These are phyloP conservation scores for Myxozyma mucilagina DNA, from an alignment of 805 yeast genomes.

Conservation along the genomic window DNA sequence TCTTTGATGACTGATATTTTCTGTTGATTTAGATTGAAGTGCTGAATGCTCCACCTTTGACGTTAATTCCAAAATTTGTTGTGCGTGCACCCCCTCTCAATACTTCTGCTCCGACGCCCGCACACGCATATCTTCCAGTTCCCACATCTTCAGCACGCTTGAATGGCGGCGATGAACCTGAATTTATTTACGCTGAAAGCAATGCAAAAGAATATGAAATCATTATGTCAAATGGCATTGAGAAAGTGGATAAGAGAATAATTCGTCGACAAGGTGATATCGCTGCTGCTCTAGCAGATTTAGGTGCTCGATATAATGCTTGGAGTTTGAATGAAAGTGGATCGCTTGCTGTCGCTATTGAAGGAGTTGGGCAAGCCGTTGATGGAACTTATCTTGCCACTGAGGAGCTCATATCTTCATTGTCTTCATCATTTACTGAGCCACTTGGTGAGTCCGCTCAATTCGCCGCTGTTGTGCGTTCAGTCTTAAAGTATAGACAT, in stretches of 20 bases:
- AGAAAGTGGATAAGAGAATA: slow-evolving; percentile 57
- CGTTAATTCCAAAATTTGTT: slow-evolving; percentile 53
- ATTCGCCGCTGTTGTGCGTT: slow-evolving; percentile 56
- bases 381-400: slow-evolving; percentile 61
- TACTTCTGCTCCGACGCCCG: slow-evolving; percentile 57
- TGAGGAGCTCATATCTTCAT: slow-evolving; percentile 52
- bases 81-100: slow-evolving; percentile 62
- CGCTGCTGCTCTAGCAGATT: slow-evolving; percentile 66
- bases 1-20: background rate
- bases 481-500: slow-evolving; percentile 61
- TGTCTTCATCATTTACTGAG: slow-evolving; percentile 62
- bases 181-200: slow-evolving; percentile 47
- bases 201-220: slow-evolving; percentile 50
- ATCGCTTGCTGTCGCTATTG: slow-evolving; percentile 57
- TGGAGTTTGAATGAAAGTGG: slow-evolving; percentile 53
- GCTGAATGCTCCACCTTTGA: slow-evolving; percentile 55
- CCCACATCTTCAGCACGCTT: slow-evolving; percentile 50
- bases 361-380: slow-evolving; percentile 81
- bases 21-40: slow-evolving; percentile 53
- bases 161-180: slow-evolving; percentile 43
- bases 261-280: slow-evolving; percentile 58
- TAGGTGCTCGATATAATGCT: slow-evolving; percentile 71
- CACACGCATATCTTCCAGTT: slow-evolving; percentile 63
- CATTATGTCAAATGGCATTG: slow-evolving; percentile 51
- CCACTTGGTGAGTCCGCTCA: slow-evolving; percentile 74